A percentile compares a stretch with the other conserved stretches of the same genome.
phyloP scores from a whole-genome alignment of 2,329 filamentous ascomycete species.

The Epichloe gansuensis region DNA sequence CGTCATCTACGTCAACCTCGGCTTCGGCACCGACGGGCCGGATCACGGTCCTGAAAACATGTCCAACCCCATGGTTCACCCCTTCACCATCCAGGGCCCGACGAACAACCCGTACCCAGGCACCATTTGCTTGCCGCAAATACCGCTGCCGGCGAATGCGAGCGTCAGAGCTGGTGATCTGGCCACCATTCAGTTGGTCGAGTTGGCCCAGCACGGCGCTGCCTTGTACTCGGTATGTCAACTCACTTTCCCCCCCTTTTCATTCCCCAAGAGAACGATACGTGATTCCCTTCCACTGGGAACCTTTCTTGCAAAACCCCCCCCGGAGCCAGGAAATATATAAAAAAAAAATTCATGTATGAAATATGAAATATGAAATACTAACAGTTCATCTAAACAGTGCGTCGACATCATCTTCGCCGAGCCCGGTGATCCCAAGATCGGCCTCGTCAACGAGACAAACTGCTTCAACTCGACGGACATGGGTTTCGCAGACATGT shows the following conservation, averaged over 20 bases:
- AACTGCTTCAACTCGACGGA: constrained; percentile 85
- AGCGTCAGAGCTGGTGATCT: constrained; percentile 69
- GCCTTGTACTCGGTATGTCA: constrained; percentile 62
- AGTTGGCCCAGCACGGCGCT: constrained; percentile 72
- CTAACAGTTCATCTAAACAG: constrained; percentile 28
- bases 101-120: constrained; percentile 76
- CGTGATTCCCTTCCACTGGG: too few species aligned
- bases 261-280: not conserved
- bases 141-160: constrained; percentile 63
- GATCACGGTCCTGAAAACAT: constrained; percentile 65
- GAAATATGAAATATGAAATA: not conserved
- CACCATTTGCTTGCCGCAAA: constrained; percentile 78
- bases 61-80: constrained; percentile 67
- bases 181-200: constrained; percentile 81
- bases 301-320: too few species aligned
- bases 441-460: constrained; percentile 58
- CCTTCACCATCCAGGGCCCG: constrained; percentile 75
- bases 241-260: too few species aligned
- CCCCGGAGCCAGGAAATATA: not conserved
- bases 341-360: too few species aligned
- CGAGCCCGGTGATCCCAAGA: constrained; percentile 53
- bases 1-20: constrained; percentile 82
- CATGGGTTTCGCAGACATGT: constrained; percentile 66
- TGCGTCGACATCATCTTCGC: constrained; percentile 93
- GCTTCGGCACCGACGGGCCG: constrained; percentile 58